Evolutionary conservation across 495 filamentous ascomycete genomes (phyloP), one percentile per base, ranked within the genome.

Genomic region (Clavariopsis aquatica): DNA sequence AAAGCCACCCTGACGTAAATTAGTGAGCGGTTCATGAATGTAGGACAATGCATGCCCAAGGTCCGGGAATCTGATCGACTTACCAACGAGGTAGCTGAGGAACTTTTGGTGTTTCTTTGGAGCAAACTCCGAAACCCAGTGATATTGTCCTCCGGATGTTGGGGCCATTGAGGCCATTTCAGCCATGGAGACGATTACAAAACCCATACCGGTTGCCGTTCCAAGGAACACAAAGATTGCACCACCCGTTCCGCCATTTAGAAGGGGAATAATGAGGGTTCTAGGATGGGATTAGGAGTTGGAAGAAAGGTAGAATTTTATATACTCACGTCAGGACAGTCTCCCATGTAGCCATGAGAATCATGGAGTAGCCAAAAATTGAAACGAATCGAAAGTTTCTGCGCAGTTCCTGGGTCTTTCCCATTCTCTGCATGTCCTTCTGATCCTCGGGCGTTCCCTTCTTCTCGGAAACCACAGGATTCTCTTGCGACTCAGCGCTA

Each of bases 51-150:
- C n/a, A n/a, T n/a, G n/a, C n/a, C n/a, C n/a, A n/a, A n/a, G n/a
- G n/a, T n/a, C n/a, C n/a, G n/a, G n/a, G n/a, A 17, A 43, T n/a
- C 15, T n/a, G 38, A 43, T 43, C 1, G 46, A 51, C 71, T 20
- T 71, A 75, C 80, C 81, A 49, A 78, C 79, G 17, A 82, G 56
- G 60, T 82, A 84, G 49, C 79, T 81, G 20, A 79, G 53, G 45
- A 82, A 75, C 43, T 78, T 77, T 57, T 76, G 73, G 31, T 54
- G 56, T 13, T 60, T 65, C 15, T 52, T 64, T 1, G 81, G 77
- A 0, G 82, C 79, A n/a, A 84, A 69, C 74, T 81, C 80, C 1
- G 78, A 78, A 10, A 76, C 76, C 82, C 81, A 84, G 59, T 83
- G 80, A 49, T 84, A 84, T 62, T 84, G 81, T 1, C 81, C 81